Evolutionary conservation across 2,329 filamentous ascomycete genomes (phyloP).

Genomic region (Talaromyces funiculosus): DNA sequence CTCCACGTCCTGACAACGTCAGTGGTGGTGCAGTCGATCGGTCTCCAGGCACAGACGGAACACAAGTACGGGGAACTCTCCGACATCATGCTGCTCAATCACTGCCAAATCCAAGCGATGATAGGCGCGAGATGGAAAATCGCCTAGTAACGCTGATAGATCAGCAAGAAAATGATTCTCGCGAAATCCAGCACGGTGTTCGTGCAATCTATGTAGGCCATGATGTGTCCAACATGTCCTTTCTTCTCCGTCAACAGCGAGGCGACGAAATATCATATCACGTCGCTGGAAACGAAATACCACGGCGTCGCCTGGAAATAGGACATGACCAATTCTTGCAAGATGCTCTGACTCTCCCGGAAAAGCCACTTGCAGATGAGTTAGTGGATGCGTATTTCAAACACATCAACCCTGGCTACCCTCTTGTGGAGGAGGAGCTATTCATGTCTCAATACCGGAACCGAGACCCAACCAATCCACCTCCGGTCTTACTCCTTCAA

Average conservation of each 20-base stretch:
- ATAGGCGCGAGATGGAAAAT: constrained; percentile 39
- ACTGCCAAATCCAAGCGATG: constrained; percentile 36
- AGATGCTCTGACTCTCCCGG: constrained; percentile 47
- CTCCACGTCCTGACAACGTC: neutral
- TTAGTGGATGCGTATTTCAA: constrained; percentile 49
- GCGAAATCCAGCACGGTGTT: constrained; percentile 45
- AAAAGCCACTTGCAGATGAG: constrained; percentile 45
- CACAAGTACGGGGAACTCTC: neutral
- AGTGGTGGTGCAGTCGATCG: neutral
- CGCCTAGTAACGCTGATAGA: constrained; percentile 49
- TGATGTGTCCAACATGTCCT: constrained; percentile 53
- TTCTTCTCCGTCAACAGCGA: constrained; percentile 49
- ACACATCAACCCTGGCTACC: constrained; percentile 48
- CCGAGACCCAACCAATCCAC: constrained; percentile 40
- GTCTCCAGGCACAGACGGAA: neutral
- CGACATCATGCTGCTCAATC: constrained; percentile 13
- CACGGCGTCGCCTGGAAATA: constrained; percentile 37
- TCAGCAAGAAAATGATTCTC: constrained; percentile 40
- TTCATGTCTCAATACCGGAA: constrained; percentile 49
- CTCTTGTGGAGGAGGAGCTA: constrained; percentile 47
- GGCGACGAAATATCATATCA: constrained; percentile 37
- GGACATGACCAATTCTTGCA: constrained; percentile 42
- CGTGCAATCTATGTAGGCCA: constrained; percentile 52
- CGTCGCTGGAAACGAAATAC: constrained; percentile 41
- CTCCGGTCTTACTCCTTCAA: constrained; percentile 48